Base-by-base conservation (phyloP, 2,329 filamentous ascomycete species). In the Fusarium haematococcum region DNA sequence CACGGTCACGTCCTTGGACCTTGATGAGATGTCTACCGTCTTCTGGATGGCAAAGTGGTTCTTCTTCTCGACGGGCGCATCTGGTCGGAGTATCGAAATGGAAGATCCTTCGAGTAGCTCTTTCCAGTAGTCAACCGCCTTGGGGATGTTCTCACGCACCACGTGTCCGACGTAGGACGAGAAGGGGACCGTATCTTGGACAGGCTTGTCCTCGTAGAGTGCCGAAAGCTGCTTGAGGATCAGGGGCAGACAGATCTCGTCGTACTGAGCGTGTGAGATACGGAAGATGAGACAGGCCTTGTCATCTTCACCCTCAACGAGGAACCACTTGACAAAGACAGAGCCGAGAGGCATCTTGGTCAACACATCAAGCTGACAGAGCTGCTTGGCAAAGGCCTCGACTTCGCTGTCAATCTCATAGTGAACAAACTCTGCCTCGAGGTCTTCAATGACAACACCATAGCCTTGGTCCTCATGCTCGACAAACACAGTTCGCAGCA, bases 211-310 rank as follows among this genome's bases (percentile, higher is more conserved):
- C 50, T 79, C 66, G 68, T 83, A 83, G 7, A 91, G 83, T 0
- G 86, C 85, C 4, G 88, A 88, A 45, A 93, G 87, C 76, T 92
- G 90, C 20, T 85, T 85, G 67, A 93, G 86, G 23, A 93, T 86
- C n/a, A 86, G 83, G 0, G 90, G 88, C 10, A 93, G 85, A 73
- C 89, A 93, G 25, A 93, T 90, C 71, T 91, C 91, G 73, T 93
- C 91, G 77, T 93, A 93, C 74, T 93, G 91, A 1, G 91, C 89
- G 79, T 93, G 91, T 0, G 91, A 93, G 65, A 93, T 87, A 65
- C 91, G 88, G 79, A 92, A 86, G 68, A 88, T 83, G 16, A 93
- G 87, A 57, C 83, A 85, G 37, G 82, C 84, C 33, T 79, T 73
- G 35, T 75, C 77, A 41, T 78, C 58, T 68, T 70, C 70, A 20